These are phyloP conservation scores for Citrus australasica DNA, from an alignment of 345 rosid species.

Conservation along the genomic window DNA sequence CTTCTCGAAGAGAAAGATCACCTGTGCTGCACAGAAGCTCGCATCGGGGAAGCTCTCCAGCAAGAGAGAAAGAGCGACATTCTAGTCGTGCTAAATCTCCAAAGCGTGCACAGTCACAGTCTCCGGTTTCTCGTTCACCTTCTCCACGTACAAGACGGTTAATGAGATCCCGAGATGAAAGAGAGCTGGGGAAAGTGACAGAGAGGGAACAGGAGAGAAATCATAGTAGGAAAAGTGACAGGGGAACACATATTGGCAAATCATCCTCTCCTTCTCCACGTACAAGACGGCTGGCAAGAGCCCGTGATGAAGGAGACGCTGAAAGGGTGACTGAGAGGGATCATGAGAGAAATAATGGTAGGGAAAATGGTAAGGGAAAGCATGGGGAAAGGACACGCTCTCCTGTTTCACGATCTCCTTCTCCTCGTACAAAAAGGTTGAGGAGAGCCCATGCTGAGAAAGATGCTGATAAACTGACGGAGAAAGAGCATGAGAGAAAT, in stretches of 20 bases:
- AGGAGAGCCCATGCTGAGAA: constrained; percentile 53
- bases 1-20: constrained; percentile 35
- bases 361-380: constrained; percentile 44
- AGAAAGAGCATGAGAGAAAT: constrained; percentile 23
- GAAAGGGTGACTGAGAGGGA: constrained; percentile 50
- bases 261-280: constrained; percentile 62
- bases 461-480: constrained; percentile 37
- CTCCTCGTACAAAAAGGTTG: constrained; percentile 67
- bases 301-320: constrained; percentile 45
- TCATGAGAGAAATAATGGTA: constrained; percentile 33
- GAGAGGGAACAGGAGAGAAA: constrained; percentile 48
- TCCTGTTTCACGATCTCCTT: constrained; percentile 58
- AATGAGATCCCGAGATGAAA: constrained; percentile 52
- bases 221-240: constrained; percentile 41
- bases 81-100: constrained; percentile 38
- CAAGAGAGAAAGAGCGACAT: constrained; percentile 35
- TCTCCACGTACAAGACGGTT: constrained; percentile 71
- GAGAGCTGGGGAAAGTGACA: constrained; percentile 37
- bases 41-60: constrained; percentile 37
- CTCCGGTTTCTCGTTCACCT: constrained; percentile 51
- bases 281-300: constrained; percentile 57
- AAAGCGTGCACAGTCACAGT: constrained; percentile 18
- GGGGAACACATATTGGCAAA: constrained; percentile 31
- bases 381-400: constrained; percentile 20
- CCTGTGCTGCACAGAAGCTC: constrained; percentile 41